Percentiles rank a stretch among this genome's conserved stretches.
Conservation (phyloP, 805 yeast genomes). For the Pichia scutulata region DNA sequence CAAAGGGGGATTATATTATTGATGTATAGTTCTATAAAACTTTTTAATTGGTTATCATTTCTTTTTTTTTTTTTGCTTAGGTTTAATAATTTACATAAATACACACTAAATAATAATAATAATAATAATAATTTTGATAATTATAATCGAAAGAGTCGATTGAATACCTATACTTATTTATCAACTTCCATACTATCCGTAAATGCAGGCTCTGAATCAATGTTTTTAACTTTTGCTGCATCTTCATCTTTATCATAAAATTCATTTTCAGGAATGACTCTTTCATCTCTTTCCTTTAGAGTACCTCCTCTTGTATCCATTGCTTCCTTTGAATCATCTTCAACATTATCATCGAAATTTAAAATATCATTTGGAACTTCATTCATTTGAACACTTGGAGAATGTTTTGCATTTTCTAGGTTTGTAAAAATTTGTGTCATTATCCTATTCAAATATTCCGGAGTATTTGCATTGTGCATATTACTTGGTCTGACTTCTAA, state of each 20-base stretch:
- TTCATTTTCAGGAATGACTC: conserved; percentile 66
- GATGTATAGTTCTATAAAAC: too few relatives aligned
- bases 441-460: conserved; percentile 83
- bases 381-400: conserved; percentile 95
- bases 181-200: conserved; percentile 1
- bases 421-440: conserved; percentile 68
- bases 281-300: conserved; percentile 71
- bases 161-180: background rate
- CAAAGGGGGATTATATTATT: conserved; percentile 17
- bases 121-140: background rate
- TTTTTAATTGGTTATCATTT: too few relatives aligned
- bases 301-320: conserved; percentile 91
- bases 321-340: conserved; percentile 73
- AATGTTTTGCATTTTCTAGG: conserved; percentile 84
- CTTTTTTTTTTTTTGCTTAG: background rate
- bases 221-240: conserved; percentile 24
- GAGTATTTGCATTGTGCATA: conserved; percentile 93
- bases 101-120: background rate
- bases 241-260: conserved; percentile 61
- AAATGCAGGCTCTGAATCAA: conserved; percentile 12
- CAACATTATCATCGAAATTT: conserved; percentile 70
- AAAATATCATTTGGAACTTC: conserved; percentile 85
- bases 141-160: background rate
- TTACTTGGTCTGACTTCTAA: conserved; percentile 91
- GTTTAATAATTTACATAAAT: background rate